phyloP scores from a whole-genome alignment of 805 yeast species.

The Cyberlindnera americana region DNA sequence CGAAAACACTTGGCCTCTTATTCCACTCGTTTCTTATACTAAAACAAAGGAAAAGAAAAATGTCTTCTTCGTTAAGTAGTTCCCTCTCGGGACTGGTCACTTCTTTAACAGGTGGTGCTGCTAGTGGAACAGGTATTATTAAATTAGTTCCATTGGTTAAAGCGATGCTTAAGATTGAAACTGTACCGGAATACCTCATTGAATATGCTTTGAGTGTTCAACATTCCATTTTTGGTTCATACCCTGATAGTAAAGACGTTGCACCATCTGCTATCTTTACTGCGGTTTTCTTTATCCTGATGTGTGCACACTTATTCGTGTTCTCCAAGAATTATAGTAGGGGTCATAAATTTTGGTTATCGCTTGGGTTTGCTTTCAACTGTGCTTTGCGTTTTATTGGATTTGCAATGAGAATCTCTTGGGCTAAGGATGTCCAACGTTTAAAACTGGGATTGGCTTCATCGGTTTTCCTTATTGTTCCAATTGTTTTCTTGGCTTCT shows the following conservation, averaged over 20 bases:
- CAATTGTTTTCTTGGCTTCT: conserved; percentile 56
- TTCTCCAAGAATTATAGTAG: conserved; percentile 46
- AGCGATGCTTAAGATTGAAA: conserved; percentile 31
- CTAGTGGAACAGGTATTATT: conserved; percentile 47
- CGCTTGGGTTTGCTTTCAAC: conserved; percentile 52
- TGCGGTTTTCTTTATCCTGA: conserved; percentile 47
- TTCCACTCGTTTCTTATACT: too few species aligned
- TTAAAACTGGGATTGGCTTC: conserved; percentile 52
- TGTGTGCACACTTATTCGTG: conserved; percentile 43
- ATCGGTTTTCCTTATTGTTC: conserved; percentile 51
- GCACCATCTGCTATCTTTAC: conserved; percentile 60
- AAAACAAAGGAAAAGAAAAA: not conserved
- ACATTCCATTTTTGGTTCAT: conserved; percentile 58
- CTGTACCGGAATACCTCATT: conserved; percentile 39
- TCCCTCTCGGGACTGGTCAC: conserved; percentile 4
- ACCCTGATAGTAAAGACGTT: conserved; percentile 49
- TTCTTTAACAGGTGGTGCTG: conserved; percentile 38
- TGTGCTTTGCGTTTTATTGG: conserved; percentile 54
- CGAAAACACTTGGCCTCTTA: too few species aligned
- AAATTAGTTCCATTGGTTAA: conserved; percentile 33
- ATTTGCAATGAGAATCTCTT: conserved; percentile 51
- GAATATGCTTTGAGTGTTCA: conserved; percentile 38
- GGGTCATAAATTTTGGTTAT: conserved; percentile 58
- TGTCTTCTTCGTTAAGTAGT: conserved; percentile 13
- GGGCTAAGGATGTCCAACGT: conserved; percentile 51